Base-by-base conservation (phyloP, 768 basidiomycete genomes). In the Hydnum rufescens region DNA sequence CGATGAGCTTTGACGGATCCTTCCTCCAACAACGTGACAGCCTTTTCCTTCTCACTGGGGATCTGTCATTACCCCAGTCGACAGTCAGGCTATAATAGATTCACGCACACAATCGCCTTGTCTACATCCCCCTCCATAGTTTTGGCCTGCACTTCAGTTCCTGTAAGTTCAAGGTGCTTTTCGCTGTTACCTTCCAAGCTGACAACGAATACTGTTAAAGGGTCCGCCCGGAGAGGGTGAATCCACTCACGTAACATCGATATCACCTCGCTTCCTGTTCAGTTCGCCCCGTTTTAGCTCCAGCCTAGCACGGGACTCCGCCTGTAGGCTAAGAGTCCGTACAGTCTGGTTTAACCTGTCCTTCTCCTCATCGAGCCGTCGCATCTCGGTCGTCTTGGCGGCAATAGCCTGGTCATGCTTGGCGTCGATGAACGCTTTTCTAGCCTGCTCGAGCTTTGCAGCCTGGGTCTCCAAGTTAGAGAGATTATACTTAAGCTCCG, bases 51-150 rank as follows among this genome's bases (percentile, higher is more conserved):
- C 51, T 76, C 71, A 25, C 88, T 93, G 54, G 16, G 13, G n/a
- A 8, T 55, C 6, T 34, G 30, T n/a, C n/a, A n/a, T n/a, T n/a
- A n/a, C 29, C 2, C 19, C 22, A 19, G 42, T 18, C 18, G 53
- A 32, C 5, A 3, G 18, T 32, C 25, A 25, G 36, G 54, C 29
- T 47, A 53, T 23, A 30, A 3, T 26, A 29, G 16, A 70, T 75
- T 61, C 51, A 89, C 86, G 66, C n/a, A n/a, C n/a, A n/a, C 62
- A 5, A 71, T 64, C 4, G 76, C 61, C 18, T 71, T 69, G 23
- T 80, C 77, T 3, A 85, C 70, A 53, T 84, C 80, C 18, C 69
- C 69, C 58, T 93, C 89, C 69, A 93, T 81, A 1, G 71, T 76
- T 5, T 78, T 78, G 1, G 70, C 66, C 4, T 70, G 68, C 0